Evolutionary conservation across 345 rosid species (phyloP), one percentile per base, ranked within the genome.

Genomic region (Salix dunnii): DNA sequence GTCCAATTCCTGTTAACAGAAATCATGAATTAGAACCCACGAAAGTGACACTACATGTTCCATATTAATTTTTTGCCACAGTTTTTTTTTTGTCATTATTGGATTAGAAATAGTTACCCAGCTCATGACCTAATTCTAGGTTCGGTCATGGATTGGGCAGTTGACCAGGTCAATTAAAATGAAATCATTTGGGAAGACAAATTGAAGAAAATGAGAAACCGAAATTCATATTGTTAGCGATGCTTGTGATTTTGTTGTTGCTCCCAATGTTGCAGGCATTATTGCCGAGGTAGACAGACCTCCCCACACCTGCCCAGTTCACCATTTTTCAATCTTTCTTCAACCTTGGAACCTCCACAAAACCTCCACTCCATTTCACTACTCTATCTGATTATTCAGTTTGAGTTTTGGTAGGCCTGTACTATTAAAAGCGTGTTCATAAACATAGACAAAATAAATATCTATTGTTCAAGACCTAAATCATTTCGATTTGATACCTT

Each of bases 271-370:
- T 43, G 87, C 79, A 72, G 90, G 82, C 36, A 85, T 77, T 40
- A 83, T 71, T 10, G 67, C 30, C 25, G 78, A 75, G 7, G 88
- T 71, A 42, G 6, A 33, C 6, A 5, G 85, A 88, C 83, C 92
- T 87, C 23, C 88, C 85, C 0, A 87, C 90, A 80, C 87, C 77
- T 48, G 76, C 67, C 70, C 84, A 80, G 66, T 84, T 83, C 16
- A 85, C 85, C 91, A 86, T 88, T 78, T 72, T 40, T 33, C 76
- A 33, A n/a, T 67, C 42, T n/a, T 67, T 33, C 70, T 42, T 61
- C 72, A 79, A 78, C 84, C 90, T 84, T 78, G 80, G 84, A 85
- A 86, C 90, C 90, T 78, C 83, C 36, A 71, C 43, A 62, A 79
- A 87, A 84, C 86, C 89, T 58, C 77, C 43, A 53, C 5, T 13